These are phyloP conservation scores for Wickerhamomyces hampshirensis DNA, from an alignment of 805 yeast species.

Conservation along the genomic window DNA sequence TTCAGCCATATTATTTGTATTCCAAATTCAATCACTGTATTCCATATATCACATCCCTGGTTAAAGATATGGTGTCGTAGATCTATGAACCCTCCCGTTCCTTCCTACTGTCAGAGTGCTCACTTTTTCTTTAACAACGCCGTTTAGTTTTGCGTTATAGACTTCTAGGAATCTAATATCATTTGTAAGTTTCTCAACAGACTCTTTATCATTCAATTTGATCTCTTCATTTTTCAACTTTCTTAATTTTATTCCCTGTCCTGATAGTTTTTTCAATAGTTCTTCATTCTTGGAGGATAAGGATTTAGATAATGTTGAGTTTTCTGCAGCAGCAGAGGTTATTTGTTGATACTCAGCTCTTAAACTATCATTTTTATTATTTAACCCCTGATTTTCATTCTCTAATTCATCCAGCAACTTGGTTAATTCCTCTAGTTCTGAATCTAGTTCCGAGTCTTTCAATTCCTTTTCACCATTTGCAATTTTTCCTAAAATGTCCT, in stretches of 20 bases:
- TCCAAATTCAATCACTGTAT: neutral
- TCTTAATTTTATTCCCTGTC: conserved; percentile 30
- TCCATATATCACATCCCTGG: neutral
- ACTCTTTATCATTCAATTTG: conserved; percentile 2
- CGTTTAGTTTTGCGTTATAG: conserved; percentile 14
- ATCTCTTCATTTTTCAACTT: conserved; percentile 9
- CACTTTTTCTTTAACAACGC: conserved; percentile 20
- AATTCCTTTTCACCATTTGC: conserved; percentile 18
- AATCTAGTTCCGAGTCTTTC: conserved; percentile 28
- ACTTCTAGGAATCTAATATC: conserved; percentile 16
- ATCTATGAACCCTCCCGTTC: conserved; percentile 25
- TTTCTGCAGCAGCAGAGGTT: conserved; percentile 45
- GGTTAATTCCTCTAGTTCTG: conserved; percentile 23
- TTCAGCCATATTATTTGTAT: no score
- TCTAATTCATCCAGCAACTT: conserved; percentile 10
- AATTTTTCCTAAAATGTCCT: conserved; percentile 2
- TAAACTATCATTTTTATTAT: conserved; percentile 12
- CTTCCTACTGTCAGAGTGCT: conserved; percentile 21
- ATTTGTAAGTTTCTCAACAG: conserved; percentile 5
- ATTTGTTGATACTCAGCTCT: conserved; percentile 39
- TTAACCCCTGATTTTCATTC: neutral
- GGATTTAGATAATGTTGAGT: conserved; percentile 26
- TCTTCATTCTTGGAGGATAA: conserved; percentile 23
- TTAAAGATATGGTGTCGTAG: conserved; percentile 23
- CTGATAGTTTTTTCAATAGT: conserved; percentile 28